Base-by-base conservation (phyloP, 108 stramenopile genomes). In the Pseudonitzschia multiseries region DNA sequence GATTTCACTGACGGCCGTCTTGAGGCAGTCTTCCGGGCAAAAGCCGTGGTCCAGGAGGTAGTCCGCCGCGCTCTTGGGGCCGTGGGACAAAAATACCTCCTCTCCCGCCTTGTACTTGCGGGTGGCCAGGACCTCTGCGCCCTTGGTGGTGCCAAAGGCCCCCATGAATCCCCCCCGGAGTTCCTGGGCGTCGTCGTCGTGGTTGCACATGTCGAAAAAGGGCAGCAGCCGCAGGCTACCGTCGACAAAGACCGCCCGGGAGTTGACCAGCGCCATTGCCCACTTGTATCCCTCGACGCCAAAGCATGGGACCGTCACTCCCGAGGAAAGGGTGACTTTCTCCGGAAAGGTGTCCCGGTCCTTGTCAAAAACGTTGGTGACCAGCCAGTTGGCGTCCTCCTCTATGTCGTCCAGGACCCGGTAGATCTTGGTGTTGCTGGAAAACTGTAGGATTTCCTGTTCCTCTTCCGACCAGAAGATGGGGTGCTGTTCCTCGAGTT, bases 11-110 rank as follows among this genome's bases (percentile, higher is more conserved):
- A 85, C 84, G 33, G 89, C 81, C 14, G 86, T 83, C 64, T 90
- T 81, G 32, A 67, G 84, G 36, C 72, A 77, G 71, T 86, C 83
- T 1, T 73, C 76, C 14, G 90, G 86, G 21, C 87, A 81, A 80
- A 91, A 97, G 71, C 93, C 96, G 73, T 97, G 93, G 66, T 97
- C 96, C 72, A 95, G 72, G 44, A 97, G 81, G 65, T 96, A 97
- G 18, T 93, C 94, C 2, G 91, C 93, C 0, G 94, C 92, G 32
- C 90, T 85, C 72, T 97, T 97, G 31, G 96, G 96, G 18, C 96
- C 96, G 70, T 96, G 91, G 26, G 85, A 88, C n/a, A 82, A 81
- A 43, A 81, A 81, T 5, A 94, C 79, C 75, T 94, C 87, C 4
- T 91, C 86, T 14, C 93, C 93, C 24, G 41, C 78, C 17, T 66